Conservation (phyloP, 306 rosid genomes). For the Cajanus cajan region DNA sequence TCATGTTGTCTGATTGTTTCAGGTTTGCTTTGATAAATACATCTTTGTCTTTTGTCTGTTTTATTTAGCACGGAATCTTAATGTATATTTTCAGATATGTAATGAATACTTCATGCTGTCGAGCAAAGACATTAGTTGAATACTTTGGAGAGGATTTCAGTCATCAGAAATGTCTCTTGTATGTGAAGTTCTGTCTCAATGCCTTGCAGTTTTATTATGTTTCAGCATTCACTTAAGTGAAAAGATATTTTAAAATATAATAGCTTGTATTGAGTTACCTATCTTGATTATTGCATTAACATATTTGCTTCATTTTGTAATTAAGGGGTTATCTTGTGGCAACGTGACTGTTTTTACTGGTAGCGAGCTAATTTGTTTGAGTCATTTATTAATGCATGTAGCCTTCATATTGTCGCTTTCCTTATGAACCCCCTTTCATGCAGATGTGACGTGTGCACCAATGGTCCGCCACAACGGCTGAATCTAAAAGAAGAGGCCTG, state of each 20-base stretch:
- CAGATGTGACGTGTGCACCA: conserved; percentile 86
- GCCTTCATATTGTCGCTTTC: background rate
- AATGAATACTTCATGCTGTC: conserved; percentile 76
- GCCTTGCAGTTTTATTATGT: conserved; percentile 17
- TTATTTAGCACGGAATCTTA: background rate
- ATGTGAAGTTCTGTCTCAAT: conserved; percentile 38
- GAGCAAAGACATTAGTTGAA: conserved; percentile 78
- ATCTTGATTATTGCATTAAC: conserved; percentile 13
- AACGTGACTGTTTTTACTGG: background rate
- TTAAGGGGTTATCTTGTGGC: background rate
- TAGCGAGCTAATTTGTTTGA: background rate
- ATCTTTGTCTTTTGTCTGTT: conserved; percentile 19
- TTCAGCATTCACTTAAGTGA: conserved; percentile 7
- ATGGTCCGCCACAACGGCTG: conserved; percentile 74
- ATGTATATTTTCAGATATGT: conserved; percentile 64
- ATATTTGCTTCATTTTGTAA: conserved; percentile 14
- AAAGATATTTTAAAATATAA: background rate
- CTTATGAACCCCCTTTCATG: conserved; percentile 20
- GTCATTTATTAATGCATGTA: conserved; percentile 1
- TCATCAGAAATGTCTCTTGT: conserved; percentile 68
- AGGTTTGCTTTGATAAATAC: conserved; percentile 53
- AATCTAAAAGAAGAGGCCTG: conserved; percentile 75
- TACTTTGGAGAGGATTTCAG: conserved; percentile 81
- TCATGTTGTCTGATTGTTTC: conserved; percentile 90
- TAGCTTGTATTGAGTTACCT: background rate